These are phyloP conservation scores for Fusarium coicis DNA, from an alignment of 2,329 filamentous ascomycete genomes.

Conservation along the genomic window DNA sequence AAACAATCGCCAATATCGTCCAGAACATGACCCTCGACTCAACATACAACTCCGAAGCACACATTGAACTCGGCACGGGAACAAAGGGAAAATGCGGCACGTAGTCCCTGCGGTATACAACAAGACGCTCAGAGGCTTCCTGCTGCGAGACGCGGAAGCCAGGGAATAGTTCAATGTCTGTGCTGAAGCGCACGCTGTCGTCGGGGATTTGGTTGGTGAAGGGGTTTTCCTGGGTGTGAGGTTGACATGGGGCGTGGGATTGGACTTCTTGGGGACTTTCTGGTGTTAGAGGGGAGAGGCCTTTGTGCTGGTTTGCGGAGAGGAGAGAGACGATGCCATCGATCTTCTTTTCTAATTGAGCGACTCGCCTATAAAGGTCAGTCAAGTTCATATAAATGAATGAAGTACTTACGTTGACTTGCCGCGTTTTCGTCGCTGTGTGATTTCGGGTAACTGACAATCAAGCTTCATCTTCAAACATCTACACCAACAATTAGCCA, in stretches of 20 bases:
- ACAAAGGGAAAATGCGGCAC: conserved; percentile 54
- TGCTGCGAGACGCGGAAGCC: conserved; percentile 48
- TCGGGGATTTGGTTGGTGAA: not conserved
- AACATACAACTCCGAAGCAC: conserved; percentile 47
- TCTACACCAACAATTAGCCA: conserved; percentile 33
- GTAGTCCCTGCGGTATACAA: conserved; percentile 49
- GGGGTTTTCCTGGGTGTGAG: not conserved
- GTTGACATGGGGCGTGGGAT: not conserved
- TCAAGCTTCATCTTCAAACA: conserved; percentile 49
- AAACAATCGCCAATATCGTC: conserved; percentile 49
- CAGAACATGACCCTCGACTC: conserved; percentile 52
- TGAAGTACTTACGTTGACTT: conserved; percentile 48
- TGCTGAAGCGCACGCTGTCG: not conserved
- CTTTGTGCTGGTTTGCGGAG: conserved; percentile 45
- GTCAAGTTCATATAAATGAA: not conserved
- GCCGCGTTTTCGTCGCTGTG: conserved; percentile 49
- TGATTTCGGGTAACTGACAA: conserved; percentile 49
- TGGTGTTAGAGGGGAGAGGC: conserved; percentile 38
- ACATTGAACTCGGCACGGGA: conserved; percentile 39
- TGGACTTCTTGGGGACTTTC: conserved; percentile 34
- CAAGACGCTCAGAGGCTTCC: conserved; percentile 49
- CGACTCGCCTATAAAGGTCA: conserved; percentile 47
- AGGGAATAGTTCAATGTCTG: conserved; percentile 47
- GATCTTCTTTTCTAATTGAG: conserved; percentile 53
- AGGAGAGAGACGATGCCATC: conserved; percentile 54